Conservation (phyloP, 225 moss, liverwort and hornwort genomes). For the Sphagnum contortum region DNA sequence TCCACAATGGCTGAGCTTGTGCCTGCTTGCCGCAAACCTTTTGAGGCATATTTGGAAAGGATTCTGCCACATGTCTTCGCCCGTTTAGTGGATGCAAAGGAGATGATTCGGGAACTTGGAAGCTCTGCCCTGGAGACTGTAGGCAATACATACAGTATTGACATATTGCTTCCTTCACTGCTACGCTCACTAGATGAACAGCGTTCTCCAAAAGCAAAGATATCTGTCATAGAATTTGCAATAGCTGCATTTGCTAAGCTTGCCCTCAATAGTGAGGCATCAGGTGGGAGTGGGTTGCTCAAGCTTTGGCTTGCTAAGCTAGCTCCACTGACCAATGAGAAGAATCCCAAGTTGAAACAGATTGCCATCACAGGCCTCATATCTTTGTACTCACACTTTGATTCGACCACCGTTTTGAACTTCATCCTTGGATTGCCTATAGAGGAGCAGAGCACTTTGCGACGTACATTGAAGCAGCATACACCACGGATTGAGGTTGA, state of each 20-base stretch:
- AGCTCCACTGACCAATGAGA: constrained; percentile 90
- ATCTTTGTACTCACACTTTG: constrained; percentile 93
- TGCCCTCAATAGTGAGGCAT: constrained; percentile 67
- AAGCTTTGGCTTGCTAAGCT: constrained; percentile 95
- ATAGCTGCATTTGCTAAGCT: constrained; percentile 83
- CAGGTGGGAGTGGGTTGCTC: constrained; percentile 80
- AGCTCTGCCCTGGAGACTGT: constrained; percentile 77
- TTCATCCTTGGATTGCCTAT: constrained; percentile 92
- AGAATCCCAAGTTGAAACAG: constrained; percentile 89
- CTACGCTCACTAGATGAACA: constrained; percentile 96
- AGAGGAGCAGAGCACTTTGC: constrained; percentile 85
- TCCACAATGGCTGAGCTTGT: constrained; percentile 79
- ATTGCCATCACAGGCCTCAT: constrained; percentile 88
- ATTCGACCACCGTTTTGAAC: constrained; percentile 79
- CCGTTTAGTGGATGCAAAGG: constrained; percentile 84
- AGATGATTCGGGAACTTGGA: constrained; percentile 78
- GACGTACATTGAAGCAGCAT: constrained; percentile 86
- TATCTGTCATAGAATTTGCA: constrained; percentile 93
- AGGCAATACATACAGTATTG: constrained; percentile 86
- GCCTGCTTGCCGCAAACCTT: constrained; percentile 74
- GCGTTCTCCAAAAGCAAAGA: constrained; percentile 91
- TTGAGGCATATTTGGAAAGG: constrained; percentile 88
- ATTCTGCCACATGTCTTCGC: constrained; percentile 90
- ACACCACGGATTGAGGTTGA: constrained; percentile 99
- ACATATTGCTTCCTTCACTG: constrained; percentile 79